Conservation (phyloP, 768 basidiomycete species). For the Lentinula sp. region DNA sequence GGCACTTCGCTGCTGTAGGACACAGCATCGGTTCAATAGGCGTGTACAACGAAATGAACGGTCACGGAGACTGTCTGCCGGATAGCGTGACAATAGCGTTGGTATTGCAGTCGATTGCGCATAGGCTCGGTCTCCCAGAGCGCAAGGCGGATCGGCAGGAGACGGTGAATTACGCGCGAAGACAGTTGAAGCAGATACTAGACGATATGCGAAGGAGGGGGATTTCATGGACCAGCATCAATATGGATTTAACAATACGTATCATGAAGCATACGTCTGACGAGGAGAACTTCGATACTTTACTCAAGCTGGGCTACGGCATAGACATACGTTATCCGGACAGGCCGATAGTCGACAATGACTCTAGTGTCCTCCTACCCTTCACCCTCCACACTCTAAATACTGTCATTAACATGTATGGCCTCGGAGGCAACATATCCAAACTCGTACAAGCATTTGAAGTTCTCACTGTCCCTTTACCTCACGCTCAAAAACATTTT, state of each 20-base stretch:
- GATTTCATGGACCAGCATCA: slow-evolving; percentile 49
- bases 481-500: slow-evolving; percentile 39
- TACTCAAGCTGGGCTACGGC: slow-evolving; percentile 68
- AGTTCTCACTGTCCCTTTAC: slow-evolving; percentile 68
- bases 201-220: slow-evolving; percentile 46
- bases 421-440: slow-evolving; percentile 51
- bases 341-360: slow-evolving; percentile 43
- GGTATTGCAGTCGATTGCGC: slow-evolving; percentile 64
- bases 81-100: slow-evolving; percentile 52
- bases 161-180: slow-evolving; percentile 36
- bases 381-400: slow-evolving; percentile 67
- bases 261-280: slow-evolving; percentile 64
- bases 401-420: slow-evolving; percentile 66
- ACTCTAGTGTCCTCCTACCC: slow-evolving; percentile 27
- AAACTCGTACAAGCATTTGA: slow-evolving; percentile 74
- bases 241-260: slow-evolving; percentile 62
- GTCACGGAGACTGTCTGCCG: slow-evolving; percentile 35
- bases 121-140: slow-evolving; percentile 59
- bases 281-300: slow-evolving; percentile 44
- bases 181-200: slow-evolving; percentile 45
- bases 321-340: slow-evolving; percentile 76
- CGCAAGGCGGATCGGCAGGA: slow-evolving; percentile 24
- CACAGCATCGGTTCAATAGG: slow-evolving; percentile 53
- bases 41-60: slow-evolving; percentile 55
- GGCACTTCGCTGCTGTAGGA: slow-evolving; percentile 74